Base-by-base conservation (phyloP, 306 rosid species). In the Fragaria vesca region DNA sequence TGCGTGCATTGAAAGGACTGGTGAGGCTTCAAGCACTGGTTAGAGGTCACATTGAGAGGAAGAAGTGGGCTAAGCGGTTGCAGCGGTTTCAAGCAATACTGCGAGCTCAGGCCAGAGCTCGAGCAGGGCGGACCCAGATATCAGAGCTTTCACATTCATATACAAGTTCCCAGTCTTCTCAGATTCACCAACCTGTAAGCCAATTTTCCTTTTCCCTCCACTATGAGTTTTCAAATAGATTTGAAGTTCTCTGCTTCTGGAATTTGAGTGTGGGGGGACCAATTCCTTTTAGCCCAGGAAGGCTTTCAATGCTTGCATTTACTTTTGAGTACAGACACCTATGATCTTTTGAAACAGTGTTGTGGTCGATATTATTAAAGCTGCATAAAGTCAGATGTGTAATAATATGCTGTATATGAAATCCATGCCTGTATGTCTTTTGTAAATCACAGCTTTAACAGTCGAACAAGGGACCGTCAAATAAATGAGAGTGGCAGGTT, bases 11-110 rank as follows among this genome's bases (percentile, higher is more conserved):
- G 32, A 88, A 88, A 81, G 98, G 97, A 83, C 72, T 93, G 78
- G 98, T 93, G 83, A 91, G 85, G 80, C 89, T 93, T 11, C 98
- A 93, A 71, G 98, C 96, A 12, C 76, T 93, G 76, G 97, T 91
- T 45, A 90, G 98, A 75, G 97, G 97, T 36, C 90, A 91, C 69
- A 85, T 93, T 71, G 91, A 83, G 79, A 86, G 98, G 87, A 93
- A 90, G 73, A 86, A 93, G 50, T 85, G 87, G 0, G 82, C 90
- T 0, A 90, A 88, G 72, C 85, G 91, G 90, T 78, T 87, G n/a
- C 88, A 85, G 71, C 80, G 85, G 75, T 82, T 93, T 82, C 98
- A 88, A 69, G 74, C 86, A 3, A 71, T 90, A 46, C 62, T 86
- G 47, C 87, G 86, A 40, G 88, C 90, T 1, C 93, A 90, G 85